Percentiles rank a stretch among this genome's conserved stretches.
Conservation (phyloP, 441 rosid genomes). For the Metrosideros polymorpha region DNA sequence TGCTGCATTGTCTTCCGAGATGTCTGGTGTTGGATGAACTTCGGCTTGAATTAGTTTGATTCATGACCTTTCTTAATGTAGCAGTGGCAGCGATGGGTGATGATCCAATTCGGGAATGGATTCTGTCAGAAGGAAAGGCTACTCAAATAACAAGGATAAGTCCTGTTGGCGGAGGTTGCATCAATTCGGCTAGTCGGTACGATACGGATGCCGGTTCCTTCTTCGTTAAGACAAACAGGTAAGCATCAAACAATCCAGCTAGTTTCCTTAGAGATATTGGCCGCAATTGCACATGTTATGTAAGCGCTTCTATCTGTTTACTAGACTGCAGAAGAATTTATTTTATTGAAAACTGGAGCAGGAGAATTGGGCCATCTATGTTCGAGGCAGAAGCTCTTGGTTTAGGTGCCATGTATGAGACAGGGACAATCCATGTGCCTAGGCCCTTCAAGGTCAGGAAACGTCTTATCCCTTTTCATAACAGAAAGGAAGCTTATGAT, state of each 20-base stretch:
- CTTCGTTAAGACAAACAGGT: slow-evolving; percentile 90
- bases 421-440: slow-evolving; percentile 66
- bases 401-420: slow-evolving; percentile 76
- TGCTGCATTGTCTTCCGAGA: neutral
- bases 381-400: slow-evolving; percentile 92
- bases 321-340: neutral
- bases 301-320: neutral
- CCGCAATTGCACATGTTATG: neutral
- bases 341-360: slow-evolving; percentile 15
- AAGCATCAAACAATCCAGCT: neutral
- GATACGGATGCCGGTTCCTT: slow-evolving; percentile 76
- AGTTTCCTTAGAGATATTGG: neutral
- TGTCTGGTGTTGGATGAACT: neutral
- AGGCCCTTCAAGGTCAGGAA: slow-evolving; percentile 62
- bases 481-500: neutral
- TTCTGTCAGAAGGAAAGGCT: slow-evolving; percentile 78
- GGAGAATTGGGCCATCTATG: slow-evolving; percentile 80
- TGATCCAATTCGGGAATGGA: slow-evolving; percentile 81
- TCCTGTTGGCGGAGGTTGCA: slow-evolving; percentile 90
- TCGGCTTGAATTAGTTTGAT: neutral
- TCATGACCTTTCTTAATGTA: neutral
- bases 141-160: slow-evolving; percentile 48
- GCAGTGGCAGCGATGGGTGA: slow-evolving; percentile 67
- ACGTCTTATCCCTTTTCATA: neutral
- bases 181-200: slow-evolving; percentile 65